Conservation (phyloP, 225 moss, liverwort and hornwort species). For the Pseudisothecium myosuroides region DNA sequence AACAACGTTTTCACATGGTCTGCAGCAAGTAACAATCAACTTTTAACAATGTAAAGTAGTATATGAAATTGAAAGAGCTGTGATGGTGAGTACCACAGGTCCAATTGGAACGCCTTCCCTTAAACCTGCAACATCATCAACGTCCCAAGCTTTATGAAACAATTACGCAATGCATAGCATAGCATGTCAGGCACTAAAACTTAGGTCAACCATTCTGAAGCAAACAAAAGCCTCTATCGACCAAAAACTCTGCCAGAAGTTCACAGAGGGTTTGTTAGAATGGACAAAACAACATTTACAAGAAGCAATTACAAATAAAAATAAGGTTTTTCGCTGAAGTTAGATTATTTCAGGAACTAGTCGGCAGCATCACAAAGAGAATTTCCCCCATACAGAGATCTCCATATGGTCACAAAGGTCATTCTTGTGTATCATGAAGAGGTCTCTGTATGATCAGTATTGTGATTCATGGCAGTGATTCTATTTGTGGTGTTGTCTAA, state of each 20-base stretch:
- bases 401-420: too few relatives aligned
- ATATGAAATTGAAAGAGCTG: neutral
- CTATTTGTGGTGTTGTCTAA: neutral
- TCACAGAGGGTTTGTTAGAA: neutral
- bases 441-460: neutral
- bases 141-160: neutral
- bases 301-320: neutral
- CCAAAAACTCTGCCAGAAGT: neutral
- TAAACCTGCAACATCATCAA: neutral
- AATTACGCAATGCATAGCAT: neutral
- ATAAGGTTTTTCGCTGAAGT: neutral
- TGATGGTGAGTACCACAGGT: conserved; percentile 3
- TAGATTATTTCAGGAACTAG: neutral
- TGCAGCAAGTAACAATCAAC: neutral
- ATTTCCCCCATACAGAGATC: too few relatives aligned
- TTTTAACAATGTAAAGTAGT: neutral
- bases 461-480: neutral
- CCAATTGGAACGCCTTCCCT: conserved; percentile 14
- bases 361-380: neutral
- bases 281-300: neutral
- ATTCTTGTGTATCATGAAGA: neutral
- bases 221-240: neutral
- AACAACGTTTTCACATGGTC: neutral
- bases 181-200: neutral
- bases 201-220: neutral